Evolutionary conservation across 805 yeast species (phyloP), one percentile per base, ranked within the genome.

Genomic region (Naumovozyma dairenensis): DNA sequence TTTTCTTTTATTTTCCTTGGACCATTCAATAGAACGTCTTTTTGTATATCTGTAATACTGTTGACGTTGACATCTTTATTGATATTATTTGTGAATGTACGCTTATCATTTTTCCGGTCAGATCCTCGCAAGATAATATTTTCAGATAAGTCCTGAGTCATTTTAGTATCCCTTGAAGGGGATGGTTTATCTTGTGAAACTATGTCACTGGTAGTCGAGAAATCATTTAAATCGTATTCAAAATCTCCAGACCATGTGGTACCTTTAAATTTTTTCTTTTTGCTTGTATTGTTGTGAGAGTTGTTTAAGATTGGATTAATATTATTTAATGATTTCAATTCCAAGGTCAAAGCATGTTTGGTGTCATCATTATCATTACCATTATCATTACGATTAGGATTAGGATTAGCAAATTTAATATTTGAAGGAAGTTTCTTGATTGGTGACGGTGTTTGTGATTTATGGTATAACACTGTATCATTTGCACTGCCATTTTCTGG

Each of bases 161-260:
- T n/a, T n/a, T n/a, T n/a, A n/a, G n/a, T n/a, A n/a, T n/a, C n/a
- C n/a, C n/a, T n/a, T n/a, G n/a, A n/a, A n/a, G n/a, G n/a, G n/a
- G n/a, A n/a, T n/a, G n/a, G n/a, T n/a, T n/a, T n/a, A n/a, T n/a
- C n/a, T n/a, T n/a, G n/a, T n/a, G n/a, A n/a, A n/a, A n/a, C n/a
- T n/a, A n/a, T n/a, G n/a, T n/a, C n/a, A n/a, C n/a, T n/a, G n/a
- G n/a, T n/a, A n/a, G n/a, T n/a, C n/a, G n/a, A n/a, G n/a, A n/a
- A n/a, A n/a, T n/a, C n/a, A n/a, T n/a, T n/a, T n/a, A 24, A 31
- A 35, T 53, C 57, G 29, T 55, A 56, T 31, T 52, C 54, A 24
- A 53, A 48, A 25, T 49, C 45, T 3, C 43, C 57, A 2, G 53
- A 46, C 60, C 60, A 55, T 17, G 37, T 42, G 4, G 46, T 44